These are phyloP conservation scores for Candida stauntonica DNA, from an alignment of 805 yeast genomes.

Conservation along the genomic window DNA sequence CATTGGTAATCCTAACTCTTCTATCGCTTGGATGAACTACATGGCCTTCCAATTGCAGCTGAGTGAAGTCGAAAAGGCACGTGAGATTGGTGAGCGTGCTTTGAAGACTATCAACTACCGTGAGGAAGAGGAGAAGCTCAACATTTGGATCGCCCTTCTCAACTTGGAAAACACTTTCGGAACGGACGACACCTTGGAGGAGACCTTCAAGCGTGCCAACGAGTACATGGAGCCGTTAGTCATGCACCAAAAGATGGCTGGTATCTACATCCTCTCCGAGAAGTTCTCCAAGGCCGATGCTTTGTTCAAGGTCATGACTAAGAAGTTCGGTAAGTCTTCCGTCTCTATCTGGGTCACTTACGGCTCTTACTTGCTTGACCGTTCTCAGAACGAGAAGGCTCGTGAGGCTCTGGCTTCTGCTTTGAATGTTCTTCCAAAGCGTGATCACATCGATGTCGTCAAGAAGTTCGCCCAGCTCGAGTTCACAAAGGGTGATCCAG, in stretches of 20 bases:
- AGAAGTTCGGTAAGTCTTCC: slow-evolving; percentile 71
- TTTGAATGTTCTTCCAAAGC: slow-evolving; percentile 63
- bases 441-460: slow-evolving; percentile 74
- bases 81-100: slow-evolving; percentile 91
- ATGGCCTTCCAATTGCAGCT: slow-evolving; percentile 97
- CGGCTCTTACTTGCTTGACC: slow-evolving; percentile 70
- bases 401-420: slow-evolving; percentile 74
- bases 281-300: slow-evolving; percentile 67
- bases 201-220: slow-evolving; percentile 74
- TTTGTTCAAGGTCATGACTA: slow-evolving; percentile 61
- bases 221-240: slow-evolving; percentile 87
- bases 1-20: slow-evolving; percentile 89
- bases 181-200: slow-evolving; percentile 73
- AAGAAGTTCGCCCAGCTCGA: slow-evolving; percentile 88
- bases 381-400: slow-evolving; percentile 50
- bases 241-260: slow-evolving; percentile 75
- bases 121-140: slow-evolving; percentile 89
- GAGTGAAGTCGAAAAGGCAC: slow-evolving; percentile 90
- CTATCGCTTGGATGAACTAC: slow-evolving; percentile 94
- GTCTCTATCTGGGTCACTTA: slow-evolving; percentile 76
- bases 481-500: slow-evolving; percentile 81
- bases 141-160: slow-evolving; percentile 92
- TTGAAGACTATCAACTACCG: slow-evolving; percentile 83
- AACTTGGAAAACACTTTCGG: slow-evolving; percentile 96
- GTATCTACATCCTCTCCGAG: slow-evolving; percentile 71